phyloP scores from a whole-genome alignment of 352 stramenopile genomes.

The Elongisporangium undulatum region DNA sequence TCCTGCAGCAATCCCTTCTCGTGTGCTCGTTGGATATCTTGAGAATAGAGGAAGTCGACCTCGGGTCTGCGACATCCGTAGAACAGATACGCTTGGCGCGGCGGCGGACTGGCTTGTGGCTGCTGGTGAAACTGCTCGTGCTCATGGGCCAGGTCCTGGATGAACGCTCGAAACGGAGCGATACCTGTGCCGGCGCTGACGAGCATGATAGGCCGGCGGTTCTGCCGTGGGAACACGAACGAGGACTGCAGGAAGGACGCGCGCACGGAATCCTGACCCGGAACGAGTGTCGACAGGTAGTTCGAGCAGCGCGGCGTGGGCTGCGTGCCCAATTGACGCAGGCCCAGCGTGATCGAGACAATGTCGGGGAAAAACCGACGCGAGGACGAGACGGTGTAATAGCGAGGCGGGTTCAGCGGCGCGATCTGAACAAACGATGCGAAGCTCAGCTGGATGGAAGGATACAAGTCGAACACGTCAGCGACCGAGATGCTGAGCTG shows the following conservation, averaged over 20 bases:
- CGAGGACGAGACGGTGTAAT: conserved; percentile 85
- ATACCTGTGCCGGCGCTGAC: conserved; percentile 79
- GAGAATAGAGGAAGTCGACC: conserved; percentile 66
- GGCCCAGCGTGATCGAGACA: conserved; percentile 69
- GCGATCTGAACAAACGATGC: conserved; percentile 63
- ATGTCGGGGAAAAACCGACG: conserved; percentile 41
- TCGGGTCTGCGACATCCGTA: conserved; percentile 62
- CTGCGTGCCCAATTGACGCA: conserved; percentile 43
- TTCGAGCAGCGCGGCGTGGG: conserved; percentile 72
- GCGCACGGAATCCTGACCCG: conserved; percentile 36
- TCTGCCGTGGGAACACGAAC: conserved; percentile 63
- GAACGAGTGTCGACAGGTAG: conserved; percentile 50
- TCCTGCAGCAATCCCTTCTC: conserved; percentile 38
- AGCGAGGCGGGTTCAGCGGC: conserved; percentile 55
- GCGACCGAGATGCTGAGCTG: conserved; percentile 43
- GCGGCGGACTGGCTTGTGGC: conserved; percentile 5
- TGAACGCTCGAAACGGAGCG: conserved; percentile 75
- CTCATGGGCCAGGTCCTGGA: conserved; percentile 74
- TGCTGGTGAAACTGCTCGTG: conserved; percentile 10
- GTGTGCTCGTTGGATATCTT: conserved; percentile 47
- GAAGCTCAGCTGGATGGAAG: conserved; percentile 63
- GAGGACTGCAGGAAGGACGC: conserved; percentile 71
- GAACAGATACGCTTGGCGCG: conserved; percentile 63
- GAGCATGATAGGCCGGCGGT: conserved; percentile 63
- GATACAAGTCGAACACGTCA: conserved; percentile 65